Evolutionary conservation across 1,284 basidiomycete genomes (phyloP), one percentile per base, ranked within the genome.

Genomic region (Cutaneotrichosporon cutaneum): DNA sequence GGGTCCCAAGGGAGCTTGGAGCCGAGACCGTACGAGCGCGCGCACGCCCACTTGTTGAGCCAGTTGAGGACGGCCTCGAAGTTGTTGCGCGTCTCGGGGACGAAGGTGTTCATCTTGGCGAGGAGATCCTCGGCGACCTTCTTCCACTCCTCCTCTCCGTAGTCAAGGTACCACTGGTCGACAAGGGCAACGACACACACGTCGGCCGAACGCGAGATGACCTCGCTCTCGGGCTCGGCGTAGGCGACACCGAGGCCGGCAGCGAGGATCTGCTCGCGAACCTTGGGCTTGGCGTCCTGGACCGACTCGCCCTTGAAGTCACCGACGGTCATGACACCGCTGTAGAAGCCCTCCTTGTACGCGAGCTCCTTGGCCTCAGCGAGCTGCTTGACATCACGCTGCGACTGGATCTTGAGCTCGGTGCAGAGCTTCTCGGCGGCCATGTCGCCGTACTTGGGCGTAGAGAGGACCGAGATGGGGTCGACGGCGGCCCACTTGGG

Each of bases 121-220:
- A 98, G 81, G 59, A 93, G 82, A 69, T 94, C 88, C 78, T 94
- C 89, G 8, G 93, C 88, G 73, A 90, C 84, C 18, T 85, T 86
- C 79, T 89, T 90, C 96, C 96, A 99, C 44, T 80, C 78, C 3
- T 86, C 77, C 82, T 98, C 94, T 71, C 95, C 96, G 75, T 99
- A 99, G 81, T 99, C 94, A 77, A 99, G 82, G 81, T 99, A 99
- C 94, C 95, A 99, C 81, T 99, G 96, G 77, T 99, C 96, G 85
- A 94, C 95, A 67, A 99, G 83, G 7, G 95, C 94, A 62, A 99
- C 94, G 36, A 98, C 90, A 82, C 95, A 99, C 81, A 98, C 95
- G 75, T 99, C 95, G 24, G 85, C 87, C 79, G 89, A 92, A 57
- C 95, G 85, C 61, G 90, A 92, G 74, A 94, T 87, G 74, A 98